These are phyloP conservation scores for Fusarium fracticaudum DNA, from an alignment of 2,329 filamentous ascomycete species.

Conservation along the genomic window DNA sequence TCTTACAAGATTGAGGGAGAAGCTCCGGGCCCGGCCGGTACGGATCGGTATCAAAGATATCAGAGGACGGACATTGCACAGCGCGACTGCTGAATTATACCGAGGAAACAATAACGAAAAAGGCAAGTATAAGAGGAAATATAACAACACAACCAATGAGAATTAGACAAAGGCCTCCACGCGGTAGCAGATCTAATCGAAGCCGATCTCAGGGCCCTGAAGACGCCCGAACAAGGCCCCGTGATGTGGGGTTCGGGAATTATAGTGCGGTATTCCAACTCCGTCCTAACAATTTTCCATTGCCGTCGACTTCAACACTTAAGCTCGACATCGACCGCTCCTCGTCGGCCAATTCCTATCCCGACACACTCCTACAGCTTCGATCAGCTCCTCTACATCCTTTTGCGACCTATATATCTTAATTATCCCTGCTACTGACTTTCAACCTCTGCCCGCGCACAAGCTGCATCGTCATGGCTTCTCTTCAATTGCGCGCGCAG, in stretches of 20 bases:
- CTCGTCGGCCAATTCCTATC: slow-evolving; percentile 6
- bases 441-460: slow-evolving; percentile 2
- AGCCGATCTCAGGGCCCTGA: slow-evolving; percentile 1
- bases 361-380: not conserved
- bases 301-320: slow-evolving; percentile 36
- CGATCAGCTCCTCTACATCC: not conserved
- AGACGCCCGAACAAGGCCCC: slow-evolving; percentile 9
- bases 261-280: slow-evolving; percentile 42
- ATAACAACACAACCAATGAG: not conserved
- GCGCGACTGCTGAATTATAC: not conserved
- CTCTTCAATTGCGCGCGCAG: slow-evolving; percentile 47
- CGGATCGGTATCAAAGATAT: not conserved
- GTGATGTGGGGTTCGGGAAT: slow-evolving; percentile 34
- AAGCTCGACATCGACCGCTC: slow-evolving; percentile 25
- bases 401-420: not conserved
- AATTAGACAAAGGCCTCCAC: not conserved
- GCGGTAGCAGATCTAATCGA: slow-evolving; percentile 10
- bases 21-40: slow-evolving; percentile 1
- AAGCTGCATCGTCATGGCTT: slow-evolving; percentile 39
- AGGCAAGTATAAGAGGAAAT: not conserved
- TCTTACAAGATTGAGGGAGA: not conserved
- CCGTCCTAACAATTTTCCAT: slow-evolving; percentile 43
- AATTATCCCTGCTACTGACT: slow-evolving; percentile 15
- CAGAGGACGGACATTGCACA: slow-evolving; percentile 14
- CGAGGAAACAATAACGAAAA: not conserved